Base-by-base conservation (phyloP, 176 grass and related monocot species). In the Elymus sibiricus region DNA sequence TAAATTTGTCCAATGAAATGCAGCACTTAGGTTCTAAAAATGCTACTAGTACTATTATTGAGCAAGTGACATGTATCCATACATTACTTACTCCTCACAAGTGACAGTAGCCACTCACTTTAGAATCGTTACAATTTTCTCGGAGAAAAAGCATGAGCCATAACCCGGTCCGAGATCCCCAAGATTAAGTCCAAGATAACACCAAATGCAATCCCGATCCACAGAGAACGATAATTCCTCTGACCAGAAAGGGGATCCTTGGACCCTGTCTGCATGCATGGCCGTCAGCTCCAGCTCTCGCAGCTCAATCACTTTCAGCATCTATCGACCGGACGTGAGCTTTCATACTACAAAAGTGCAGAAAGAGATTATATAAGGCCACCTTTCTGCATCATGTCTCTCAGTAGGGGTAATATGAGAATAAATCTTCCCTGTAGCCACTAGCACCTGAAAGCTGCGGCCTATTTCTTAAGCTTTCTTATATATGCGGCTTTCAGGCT, bases 341-440 rank as follows among this genome's bases (percentile, higher is more conserved):
- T 91, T 87, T 85, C 77, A 91, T 73, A 85, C 75, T 77, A 64
- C 51, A 81, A 88, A 88, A 56, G 53, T 56, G 53, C 53, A 56
- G 53, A 13, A 14, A 67, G 7, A 83, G 39, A 38, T n/a, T 26
- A 22, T 14, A 56, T 8, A 21, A 29, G 24, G 43, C 25, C 5
- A 35, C 27, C 82, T 88, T 85, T 91, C 86, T 65, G 77, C 86
- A 47, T 72, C 51, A 32, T 91, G 77, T 91, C 77, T 47, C 77
- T 88, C 49, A 47, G 90, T 91, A 82, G 86, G 82, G 77, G 14
- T 28, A 80, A 82, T 51, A 77, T 61, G 77, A 3, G 19, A 56
- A 8, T 56, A 91, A 70, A 85, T 85, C 55, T 91, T 91, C 90
- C 90, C 51, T 80, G 75, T 78, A 70, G 71, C 53, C 69, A 87